Base-by-base conservation (phyloP, 2,329 filamentous ascomycete species). In the Colletotrichum coccodes region DNA sequence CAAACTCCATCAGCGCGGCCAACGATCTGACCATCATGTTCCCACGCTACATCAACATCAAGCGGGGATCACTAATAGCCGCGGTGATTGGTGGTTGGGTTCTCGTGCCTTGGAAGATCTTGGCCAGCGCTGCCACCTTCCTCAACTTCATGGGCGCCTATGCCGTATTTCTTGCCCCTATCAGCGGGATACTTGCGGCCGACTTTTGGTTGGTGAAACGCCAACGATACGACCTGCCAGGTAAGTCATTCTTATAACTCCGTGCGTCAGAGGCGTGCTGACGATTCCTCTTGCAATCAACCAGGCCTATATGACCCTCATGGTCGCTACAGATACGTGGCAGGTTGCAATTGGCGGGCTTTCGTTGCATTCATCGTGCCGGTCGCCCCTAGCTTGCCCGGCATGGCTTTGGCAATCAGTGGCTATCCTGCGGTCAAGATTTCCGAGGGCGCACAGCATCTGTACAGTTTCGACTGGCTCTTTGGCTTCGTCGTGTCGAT, bases 91-190 rank as follows among this genome's bases (percentile, higher is more conserved):
- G 79, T 0, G 86, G 85, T 26, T 91, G 88, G 88, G 83, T 84
- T 3, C 81, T 91, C 36, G 87, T 90, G 1, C 89, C 89, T 2
- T 91, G 89, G 90, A 90, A 90, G 78, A 91, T 92, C 65, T 80
- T 91, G 21, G 81, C 77, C 38, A 89, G 86, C 0, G 90, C 89
- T 2, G 75, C 78, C 2, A 88, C 85, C 1, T 88, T 92, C 72
- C 78, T 91, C 4, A 84, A 86, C 49, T 93, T 92, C 78, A 91
- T 93, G 85, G 83, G 85, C 49, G 90, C 89, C 0, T 75, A 81
- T 67, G 74, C 79, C 53, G 84, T 92, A 44, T 92, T 92, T 78
- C 80, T 92, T 0, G 89, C 87, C 0, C 89, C 90, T 0, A 89
- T 92, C 66, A 87, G 88, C 0, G 85, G 85, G 0, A 88, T 91